Base-by-base conservation (phyloP, 108 stramenopile species). In the Fragilariopsis cylindrus region DNA sequence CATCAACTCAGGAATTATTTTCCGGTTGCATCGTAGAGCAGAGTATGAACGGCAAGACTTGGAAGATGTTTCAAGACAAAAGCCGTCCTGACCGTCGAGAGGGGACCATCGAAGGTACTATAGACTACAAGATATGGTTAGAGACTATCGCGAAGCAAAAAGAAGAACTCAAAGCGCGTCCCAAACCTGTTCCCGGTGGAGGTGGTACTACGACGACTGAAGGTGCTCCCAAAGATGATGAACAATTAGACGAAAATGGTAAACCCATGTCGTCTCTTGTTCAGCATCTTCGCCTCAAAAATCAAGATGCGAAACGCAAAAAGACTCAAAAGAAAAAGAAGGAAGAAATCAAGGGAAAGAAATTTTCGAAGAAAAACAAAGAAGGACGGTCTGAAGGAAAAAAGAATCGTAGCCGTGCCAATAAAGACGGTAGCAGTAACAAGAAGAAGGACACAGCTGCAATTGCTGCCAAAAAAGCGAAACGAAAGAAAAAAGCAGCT, bases 141-240 rank as follows among this genome's bases (percentile, higher is more conserved):
- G 70, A 76, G 45, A 39, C n/a, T 19, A 48, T 72, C 21, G 64
- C 63, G 15, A 66, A 84, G 41, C 53, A 78, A 57, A 56, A 78
- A 60, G 83, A 84, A 45, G 83, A 87, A 52, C 74, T 74, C 7
- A 76, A 78, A 68, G 60, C 76, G 3, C 76, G 87, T 39, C 87
- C 87, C 70, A 87, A 80, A 65, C 87, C 84, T 12, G 55, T 76
- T 49, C 85, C 85, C 0, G 87, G 85, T 75, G 87, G 85, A 30
- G 83, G 81, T 15, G 48, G 15, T 6, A 30, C 56, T 47, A 62
- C 74, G 12, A 52, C 52, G 2, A 45, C 21, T 19, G 70, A 62
- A 3, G 60, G 70, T 57, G 5, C 65, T 21, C 21, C 80, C 40
- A 19, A 21, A 7, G 68, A 45, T 2, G 68, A 54, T 49, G 68